These are phyloP conservation scores for Pythium aristosporum DNA, from an alignment of 352 stramenopile species.

Conservation along the genomic window DNA sequence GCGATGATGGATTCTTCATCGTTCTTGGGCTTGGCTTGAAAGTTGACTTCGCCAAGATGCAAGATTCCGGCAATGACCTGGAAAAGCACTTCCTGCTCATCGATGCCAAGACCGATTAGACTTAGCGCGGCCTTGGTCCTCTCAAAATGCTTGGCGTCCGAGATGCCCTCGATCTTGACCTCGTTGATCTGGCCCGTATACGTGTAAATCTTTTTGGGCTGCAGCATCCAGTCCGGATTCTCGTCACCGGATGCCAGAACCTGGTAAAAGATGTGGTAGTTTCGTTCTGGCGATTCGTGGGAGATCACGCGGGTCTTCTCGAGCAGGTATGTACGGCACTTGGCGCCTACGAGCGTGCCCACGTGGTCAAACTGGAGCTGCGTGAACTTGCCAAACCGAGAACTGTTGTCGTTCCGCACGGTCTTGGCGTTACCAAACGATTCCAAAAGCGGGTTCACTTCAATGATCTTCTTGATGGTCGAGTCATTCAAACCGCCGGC, in stretches of 20 bases:
- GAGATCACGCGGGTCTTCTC: conserved; percentile 91
- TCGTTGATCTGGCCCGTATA: conserved; percentile 64
- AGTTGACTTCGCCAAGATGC: conserved; percentile 95
- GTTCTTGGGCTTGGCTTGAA: conserved; percentile 66
- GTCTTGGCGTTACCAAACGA: conserved; percentile 79
- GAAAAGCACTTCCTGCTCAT: conserved; percentile 65
- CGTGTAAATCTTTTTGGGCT: conserved; percentile 46
- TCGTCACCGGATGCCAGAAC: conserved; percentile 26
- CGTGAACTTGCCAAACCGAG: conserved; percentile 55
- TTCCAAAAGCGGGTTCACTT: conserved; percentile 84
- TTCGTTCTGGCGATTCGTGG: conserved; percentile 64
- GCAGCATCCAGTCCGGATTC: conserved; percentile 46
- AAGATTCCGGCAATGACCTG: conserved; percentile 90
- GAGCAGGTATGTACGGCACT: conserved; percentile 89
- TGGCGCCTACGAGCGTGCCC: conserved; percentile 69
- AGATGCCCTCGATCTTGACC: conserved; percentile 72
- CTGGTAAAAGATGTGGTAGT: conserved; percentile 88
- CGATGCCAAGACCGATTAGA: conserved; percentile 57
- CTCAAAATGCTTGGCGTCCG: conserved; percentile 70
- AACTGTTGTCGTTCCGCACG: conserved; percentile 50
- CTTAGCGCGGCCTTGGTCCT: conserved; percentile 60
- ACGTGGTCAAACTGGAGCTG: conserved; percentile 57
- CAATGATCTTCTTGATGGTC: conserved; percentile 81
- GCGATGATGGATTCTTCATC: conserved; percentile 71
- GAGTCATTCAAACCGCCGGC: conserved; percentile 63